These are phyloP conservation scores for Lentinula boryana DNA, from an alignment of 768 basidiomycete species.

Conservation along the genomic window DNA sequence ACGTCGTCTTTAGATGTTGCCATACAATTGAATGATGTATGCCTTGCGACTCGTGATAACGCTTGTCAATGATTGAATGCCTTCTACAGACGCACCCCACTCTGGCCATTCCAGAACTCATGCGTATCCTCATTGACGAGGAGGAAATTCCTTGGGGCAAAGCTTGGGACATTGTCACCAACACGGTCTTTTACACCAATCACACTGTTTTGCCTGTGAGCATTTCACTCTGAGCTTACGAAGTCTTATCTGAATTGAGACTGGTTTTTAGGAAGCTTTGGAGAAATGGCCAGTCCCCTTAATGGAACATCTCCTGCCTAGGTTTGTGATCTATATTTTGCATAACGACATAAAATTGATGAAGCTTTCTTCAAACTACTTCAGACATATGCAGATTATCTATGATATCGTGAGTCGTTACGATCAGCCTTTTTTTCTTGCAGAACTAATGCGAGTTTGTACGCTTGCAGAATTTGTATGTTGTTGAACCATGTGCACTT, in stretches of 20 bases:
- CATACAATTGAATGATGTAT: slow-evolving; percentile 91
- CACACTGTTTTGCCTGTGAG: slow-evolving; percentile 86
- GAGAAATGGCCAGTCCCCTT: slow-evolving; percentile 93
- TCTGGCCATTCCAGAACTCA: slow-evolving; percentile 89
- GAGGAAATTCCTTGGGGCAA: slow-evolving; percentile 79
- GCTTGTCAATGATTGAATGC: neutral
- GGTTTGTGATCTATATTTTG: slow-evolving; percentile 28
- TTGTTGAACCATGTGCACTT: neutral
- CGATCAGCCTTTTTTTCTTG: neutral
- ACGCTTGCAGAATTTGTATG: neutral
- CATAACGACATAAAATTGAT: neutral
- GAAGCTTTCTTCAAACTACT: neutral
- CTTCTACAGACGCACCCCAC: slow-evolving; percentile 83
- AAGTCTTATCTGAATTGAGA: neutral
- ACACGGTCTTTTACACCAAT: slow-evolving; percentile 95
- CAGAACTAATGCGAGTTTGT: neutral
- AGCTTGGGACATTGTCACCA: slow-evolving; percentile 87
- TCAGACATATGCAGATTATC: slow-evolving; percentile 85
- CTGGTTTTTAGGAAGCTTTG: slow-evolving; percentile 55
- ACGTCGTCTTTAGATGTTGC: slow-evolving; percentile 53
- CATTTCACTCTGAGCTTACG: slow-evolving; percentile 9
- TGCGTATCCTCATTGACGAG: slow-evolving; percentile 89
- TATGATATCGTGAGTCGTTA: slow-evolving; percentile 70
- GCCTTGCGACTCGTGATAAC: slow-evolving; percentile 12
- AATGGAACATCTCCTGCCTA: slow-evolving; percentile 78